Percentiles rank a stretch among this genome's conserved stretches.
Evolutionary conservation across 495 filamentous ascomycete genomes (phyloP).

Genomic region (Friedmanniomyces simplex): DNA sequence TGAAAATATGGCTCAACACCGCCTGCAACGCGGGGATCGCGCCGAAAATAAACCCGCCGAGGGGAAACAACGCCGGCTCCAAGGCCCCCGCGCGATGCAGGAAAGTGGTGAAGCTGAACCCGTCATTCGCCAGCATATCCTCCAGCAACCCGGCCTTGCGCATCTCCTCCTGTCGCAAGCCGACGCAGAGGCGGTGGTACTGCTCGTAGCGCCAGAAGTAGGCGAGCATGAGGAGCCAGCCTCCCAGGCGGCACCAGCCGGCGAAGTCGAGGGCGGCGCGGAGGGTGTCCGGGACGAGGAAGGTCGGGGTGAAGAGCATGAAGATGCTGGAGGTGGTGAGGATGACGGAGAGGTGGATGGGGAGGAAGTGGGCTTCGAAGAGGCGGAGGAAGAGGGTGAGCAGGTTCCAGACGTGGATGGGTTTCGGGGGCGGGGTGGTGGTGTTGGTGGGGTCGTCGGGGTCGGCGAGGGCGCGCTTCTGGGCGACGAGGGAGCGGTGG

Average conservation of each 20-base stretch:
- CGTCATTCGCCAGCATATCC: conserved; percentile 41
- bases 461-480: not conserved
- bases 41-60: conserved; percentile 53
- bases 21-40: conserved; percentile 52
- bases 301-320: conserved; percentile 37
- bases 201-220: conserved; percentile 52
- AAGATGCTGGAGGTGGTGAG: conserved; percentile 50
- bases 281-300: conserved; percentile 39
- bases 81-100: conserved; percentile 16
- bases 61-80: conserved; percentile 48
- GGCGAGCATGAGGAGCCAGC: conserved; percentile 49
- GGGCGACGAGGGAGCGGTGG: conserved; percentile 2
- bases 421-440: not conserved
- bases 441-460: no score
- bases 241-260: conserved; percentile 44
- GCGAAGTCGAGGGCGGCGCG: conserved; percentile 46
- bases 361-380: conserved; percentile 61
- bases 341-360: conserved; percentile 50
- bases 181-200: conserved; percentile 48
- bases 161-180: conserved; percentile 51
- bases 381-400: conserved; percentile 45
- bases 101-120: conserved; percentile 38
- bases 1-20: conserved; percentile 57
- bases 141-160: conserved; percentile 42
- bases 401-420: conserved; percentile 11